phyloP scores from a whole-genome alignment of 768 basidiomycete species.

The Amanita subjunquillea region DNA sequence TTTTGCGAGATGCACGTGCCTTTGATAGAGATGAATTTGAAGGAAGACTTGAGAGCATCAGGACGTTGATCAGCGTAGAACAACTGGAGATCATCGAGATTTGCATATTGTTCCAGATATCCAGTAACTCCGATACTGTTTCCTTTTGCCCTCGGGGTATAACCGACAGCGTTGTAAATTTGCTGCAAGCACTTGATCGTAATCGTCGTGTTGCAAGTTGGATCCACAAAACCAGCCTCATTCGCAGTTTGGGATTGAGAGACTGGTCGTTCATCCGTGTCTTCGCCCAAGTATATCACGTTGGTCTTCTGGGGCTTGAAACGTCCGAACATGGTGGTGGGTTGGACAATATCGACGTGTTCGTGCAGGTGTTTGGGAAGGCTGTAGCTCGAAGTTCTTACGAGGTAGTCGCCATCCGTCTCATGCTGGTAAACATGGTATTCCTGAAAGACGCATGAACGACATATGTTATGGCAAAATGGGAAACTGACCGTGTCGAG shows the following conservation, averaged over 20 bases:
- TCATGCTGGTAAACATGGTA: constrained; percentile 45
- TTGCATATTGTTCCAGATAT: constrained; percentile 42
- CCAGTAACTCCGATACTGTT: constrained; percentile 46
- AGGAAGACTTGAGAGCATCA: constrained; percentile 35
- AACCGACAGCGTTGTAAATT: constrained; percentile 42
- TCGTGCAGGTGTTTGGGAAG: constrained; percentile 45
- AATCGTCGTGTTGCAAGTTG: constrained; percentile 37
- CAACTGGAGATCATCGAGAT: constrained; percentile 35
- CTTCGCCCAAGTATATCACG: constrained; percentile 18
- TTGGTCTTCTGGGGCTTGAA: constrained; percentile 34
- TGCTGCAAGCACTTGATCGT: constrained; percentile 44
- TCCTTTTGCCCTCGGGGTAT: constrained; percentile 27
- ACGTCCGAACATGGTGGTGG: constrained; percentile 57
- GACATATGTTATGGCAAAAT: not conserved
- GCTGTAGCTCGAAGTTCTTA: constrained; percentile 58
- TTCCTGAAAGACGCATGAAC: constrained; percentile 14
- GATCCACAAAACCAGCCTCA: constrained; percentile 29
- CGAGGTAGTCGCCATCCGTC: constrained; percentile 34
- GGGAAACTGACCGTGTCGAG: constrained; percentile 36
- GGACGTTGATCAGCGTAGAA: constrained; percentile 39
- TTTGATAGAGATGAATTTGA: constrained; percentile 41
- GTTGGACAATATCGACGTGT: constrained; percentile 58
- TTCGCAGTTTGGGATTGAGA: constrained; percentile 10
- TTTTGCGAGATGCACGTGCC: constrained; percentile 21
- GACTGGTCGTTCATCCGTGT: constrained; percentile 8